phyloP scores from a whole-genome alignment of 2,329 filamentous ascomycete genomes.

The Aureobasidium leucospermi region DNA sequence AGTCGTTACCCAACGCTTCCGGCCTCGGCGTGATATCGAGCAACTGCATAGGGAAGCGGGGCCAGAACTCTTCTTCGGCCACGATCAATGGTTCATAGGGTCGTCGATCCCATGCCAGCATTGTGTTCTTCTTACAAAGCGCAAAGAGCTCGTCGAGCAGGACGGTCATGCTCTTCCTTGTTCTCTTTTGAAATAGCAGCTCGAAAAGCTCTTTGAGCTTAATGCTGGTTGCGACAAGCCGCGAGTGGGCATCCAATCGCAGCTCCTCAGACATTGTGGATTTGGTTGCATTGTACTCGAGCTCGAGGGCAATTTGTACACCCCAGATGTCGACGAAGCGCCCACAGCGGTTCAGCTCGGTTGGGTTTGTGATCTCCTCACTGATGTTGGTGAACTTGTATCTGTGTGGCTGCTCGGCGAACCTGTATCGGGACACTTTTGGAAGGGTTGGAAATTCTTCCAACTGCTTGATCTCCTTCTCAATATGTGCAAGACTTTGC shows the following conservation, averaged over 20 bases:
- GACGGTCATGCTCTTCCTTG: neutral
- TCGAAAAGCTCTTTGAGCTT: neutral
- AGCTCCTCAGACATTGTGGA: neutral
- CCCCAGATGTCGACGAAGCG: constrained; percentile 2
- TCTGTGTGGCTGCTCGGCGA: neutral
- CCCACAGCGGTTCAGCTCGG: neutral
- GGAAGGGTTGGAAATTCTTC: neutral
- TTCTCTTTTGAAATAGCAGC: neutral
- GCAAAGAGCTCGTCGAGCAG: neutral
- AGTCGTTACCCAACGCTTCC: constrained; percentile 25
- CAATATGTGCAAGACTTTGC: neutral
- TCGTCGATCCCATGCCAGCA: constrained; percentile 63
- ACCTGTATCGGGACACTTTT: neutral
- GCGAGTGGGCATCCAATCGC: neutral
- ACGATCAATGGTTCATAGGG: constrained; percentile 61
- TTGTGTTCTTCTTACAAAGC: constrained; percentile 21
- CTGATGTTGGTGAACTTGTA: constrained; percentile 1
- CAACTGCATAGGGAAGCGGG: constrained; percentile 50
- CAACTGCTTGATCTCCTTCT: neutral
- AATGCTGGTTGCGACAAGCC: neutral
- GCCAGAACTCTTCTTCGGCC: constrained; percentile 57
- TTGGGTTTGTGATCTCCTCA: neutral
- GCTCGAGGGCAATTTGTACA: constrained; percentile 2
- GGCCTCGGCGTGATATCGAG: constrained; percentile 59
- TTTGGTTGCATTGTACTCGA: neutral